Conservation (phyloP, 345 rosid genomes). For the Melaleuca quinquenervia region DNA sequence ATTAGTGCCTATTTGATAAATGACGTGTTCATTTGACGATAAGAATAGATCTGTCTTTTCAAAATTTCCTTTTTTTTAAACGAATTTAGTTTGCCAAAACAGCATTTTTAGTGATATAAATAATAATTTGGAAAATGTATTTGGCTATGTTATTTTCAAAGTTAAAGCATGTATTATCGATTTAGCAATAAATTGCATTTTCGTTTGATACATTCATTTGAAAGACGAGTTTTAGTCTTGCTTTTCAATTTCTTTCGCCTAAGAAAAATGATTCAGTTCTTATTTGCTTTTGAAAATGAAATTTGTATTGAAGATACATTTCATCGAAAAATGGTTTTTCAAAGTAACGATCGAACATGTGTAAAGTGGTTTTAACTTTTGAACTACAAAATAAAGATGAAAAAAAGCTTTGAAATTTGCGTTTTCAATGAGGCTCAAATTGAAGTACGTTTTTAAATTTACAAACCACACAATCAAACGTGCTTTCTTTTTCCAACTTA, state of each 20-base stretch:
- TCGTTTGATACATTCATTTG: neutral
- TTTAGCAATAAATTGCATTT: fast-evolving
- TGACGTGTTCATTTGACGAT: too few species aligned
- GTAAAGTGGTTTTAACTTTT: neutral
- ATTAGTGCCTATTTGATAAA: too few species aligned
- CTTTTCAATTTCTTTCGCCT: neutral
- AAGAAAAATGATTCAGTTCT: too few species aligned
- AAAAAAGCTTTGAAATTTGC: too few species aligned
- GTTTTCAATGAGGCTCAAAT: too few species aligned
- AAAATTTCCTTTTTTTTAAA: neutral
- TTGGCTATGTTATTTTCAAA: neutral
- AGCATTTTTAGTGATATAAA: neutral
- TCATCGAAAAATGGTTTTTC: neutral
- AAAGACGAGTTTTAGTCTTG: neutral
- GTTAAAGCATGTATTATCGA: fast-evolving
- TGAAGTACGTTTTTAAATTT: too few species aligned
- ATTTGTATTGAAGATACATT: neutral
- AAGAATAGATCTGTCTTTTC: too few species aligned
- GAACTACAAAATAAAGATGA: neutral
- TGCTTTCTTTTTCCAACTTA: too few species aligned
- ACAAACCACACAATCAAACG: too few species aligned
- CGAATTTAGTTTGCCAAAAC: neutral
- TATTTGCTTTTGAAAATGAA: neutral
- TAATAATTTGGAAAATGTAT: neutral
- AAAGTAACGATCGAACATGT: neutral